Base-by-base conservation (phyloP, 108 stramenopile species). In the Discostella pseudostelligera region DNA sequence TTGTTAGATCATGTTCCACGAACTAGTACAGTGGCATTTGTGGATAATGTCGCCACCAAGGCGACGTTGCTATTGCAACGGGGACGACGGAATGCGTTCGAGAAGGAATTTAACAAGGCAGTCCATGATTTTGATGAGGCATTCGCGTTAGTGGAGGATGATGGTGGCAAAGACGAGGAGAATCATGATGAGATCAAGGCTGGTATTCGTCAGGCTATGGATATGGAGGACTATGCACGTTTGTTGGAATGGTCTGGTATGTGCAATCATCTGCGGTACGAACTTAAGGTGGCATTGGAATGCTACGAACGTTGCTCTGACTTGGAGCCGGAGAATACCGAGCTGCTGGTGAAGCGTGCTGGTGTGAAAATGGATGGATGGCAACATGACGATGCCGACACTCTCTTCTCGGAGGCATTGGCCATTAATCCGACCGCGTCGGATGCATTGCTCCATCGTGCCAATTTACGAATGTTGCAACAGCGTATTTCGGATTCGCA, bases 221-320 rank as follows among this genome's bases (percentile, higher is more conserved):
- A 65, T 25, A 74, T 80, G 24, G 84, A 89, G 46, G 78, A 79
- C 16, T 86, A 90, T 65, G 80, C 76, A 0, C 74, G 90, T 28
- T 59, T 96, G 51, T 54, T 96, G 60, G 94, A 96, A 62, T 96
- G 94, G 94, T 59, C 69, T 8, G 94, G 94, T 13, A 92, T 96
- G 91, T 82, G 84, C 59, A 81, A 80, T 45, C 94, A 96, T 62
- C 87, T 90, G 86, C 74, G 73, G 28, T 96, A 92, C 74, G 87
- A 93, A 54, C 66, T 96, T 60, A 80, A 89, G n/a, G 90, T 78
- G 2, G 92, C 92, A 0, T 49, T 69, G 24, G 59, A 63, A 28
- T 86, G 84, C 67, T 96, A 93, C 70, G 78, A 88, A 67, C 74
- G 76, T 45, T 90, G 87, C 59, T 70, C 81, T 12, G 84, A 85